These are phyloP conservation scores for Fagopyrum tataricum DNA, from an alignment of 148 eudicot genomes.

Conservation along the genomic window DNA sequence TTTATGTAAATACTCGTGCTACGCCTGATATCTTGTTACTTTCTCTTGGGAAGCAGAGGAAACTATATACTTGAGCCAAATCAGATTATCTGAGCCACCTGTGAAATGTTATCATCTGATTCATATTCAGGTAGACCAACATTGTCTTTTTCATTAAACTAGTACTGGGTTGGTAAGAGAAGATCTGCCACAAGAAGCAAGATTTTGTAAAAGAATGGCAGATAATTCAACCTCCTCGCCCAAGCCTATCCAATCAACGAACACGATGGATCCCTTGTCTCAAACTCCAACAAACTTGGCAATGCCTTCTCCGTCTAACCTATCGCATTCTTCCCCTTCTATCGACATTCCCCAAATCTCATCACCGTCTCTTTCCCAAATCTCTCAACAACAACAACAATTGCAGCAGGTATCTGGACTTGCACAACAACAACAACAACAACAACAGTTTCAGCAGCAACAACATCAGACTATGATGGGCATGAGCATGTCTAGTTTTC, in stretches of 20 bases:
- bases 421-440: slow-evolving; percentile 26
- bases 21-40: background rate
- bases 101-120: background rate
- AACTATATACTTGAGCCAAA: background rate
- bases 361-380: slow-evolving; percentile 33
- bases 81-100: background rate
- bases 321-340: slow-evolving; percentile 42
- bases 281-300: slow-evolving; percentile 18
- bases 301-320: slow-evolving; percentile 40
- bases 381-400: slow-evolving; percentile 36
- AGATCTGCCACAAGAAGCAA: background rate
- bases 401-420: slow-evolving; percentile 11
- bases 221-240: slow-evolving; percentile 39
- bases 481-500: slow-evolving; percentile 24
- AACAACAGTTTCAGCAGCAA: slow-evolving; percentile 24
- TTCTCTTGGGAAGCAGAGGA: background rate
- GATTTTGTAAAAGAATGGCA: slow-evolving; percentile 27
- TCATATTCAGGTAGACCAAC: background rate
- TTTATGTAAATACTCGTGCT: background rate
- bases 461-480: slow-evolving; percentile 34
- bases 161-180: background rate
- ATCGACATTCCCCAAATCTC: slow-evolving; percentile 43
- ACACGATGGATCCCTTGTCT: slow-evolving; percentile 28
- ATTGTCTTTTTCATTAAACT: background rate
- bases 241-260: slow-evolving; percentile 37